These are phyloP conservation scores for Vaccinium myrtillus DNA, from an alignment of 148 eudicot genomes.

Conservation along the genomic window DNA sequence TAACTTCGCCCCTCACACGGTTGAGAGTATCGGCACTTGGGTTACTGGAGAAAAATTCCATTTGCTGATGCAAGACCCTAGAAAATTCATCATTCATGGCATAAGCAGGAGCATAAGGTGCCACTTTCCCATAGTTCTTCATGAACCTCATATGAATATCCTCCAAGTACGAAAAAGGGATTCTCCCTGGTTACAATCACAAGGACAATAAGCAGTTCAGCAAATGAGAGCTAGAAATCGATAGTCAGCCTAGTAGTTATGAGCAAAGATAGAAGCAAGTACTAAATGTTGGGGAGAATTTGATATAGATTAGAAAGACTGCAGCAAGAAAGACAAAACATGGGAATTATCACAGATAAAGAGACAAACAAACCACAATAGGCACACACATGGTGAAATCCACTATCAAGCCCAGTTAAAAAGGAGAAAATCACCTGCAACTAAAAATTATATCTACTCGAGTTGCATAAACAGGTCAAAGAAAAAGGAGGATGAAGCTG, in stretches of 20 bases:
- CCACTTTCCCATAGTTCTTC: constrained; percentile 93
- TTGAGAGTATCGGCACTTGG: constrained; percentile 91
- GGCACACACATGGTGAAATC: background rate
- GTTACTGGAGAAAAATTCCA: constrained; percentile 82
- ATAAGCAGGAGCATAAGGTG: constrained; percentile 84
- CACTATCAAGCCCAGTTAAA: background rate
- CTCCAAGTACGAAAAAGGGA: constrained; percentile 93
- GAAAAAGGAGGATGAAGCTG: background rate
- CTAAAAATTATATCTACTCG: background rate
- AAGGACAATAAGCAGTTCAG: background rate
- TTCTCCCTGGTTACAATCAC: constrained; percentile 58
- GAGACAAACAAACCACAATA: background rate
- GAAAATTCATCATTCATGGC: constrained; percentile 91
- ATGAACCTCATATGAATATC: constrained; percentile 96
- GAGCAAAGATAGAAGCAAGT: background rate
- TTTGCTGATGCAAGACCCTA: constrained; percentile 76
- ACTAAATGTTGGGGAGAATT: background rate
- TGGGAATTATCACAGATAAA: background rate
- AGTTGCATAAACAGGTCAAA: constrained; percentile 3
- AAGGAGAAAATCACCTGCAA: background rate
- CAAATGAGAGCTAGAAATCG: background rate
- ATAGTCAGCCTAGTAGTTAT: constrained; percentile 6
- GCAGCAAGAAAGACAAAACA: background rate
- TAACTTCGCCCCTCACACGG: constrained; percentile 96
- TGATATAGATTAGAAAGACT: background rate